These are phyloP conservation scores for Phytophthora sp. DNA, from an alignment of 352 stramenopile species.

Conservation along the genomic window DNA sequence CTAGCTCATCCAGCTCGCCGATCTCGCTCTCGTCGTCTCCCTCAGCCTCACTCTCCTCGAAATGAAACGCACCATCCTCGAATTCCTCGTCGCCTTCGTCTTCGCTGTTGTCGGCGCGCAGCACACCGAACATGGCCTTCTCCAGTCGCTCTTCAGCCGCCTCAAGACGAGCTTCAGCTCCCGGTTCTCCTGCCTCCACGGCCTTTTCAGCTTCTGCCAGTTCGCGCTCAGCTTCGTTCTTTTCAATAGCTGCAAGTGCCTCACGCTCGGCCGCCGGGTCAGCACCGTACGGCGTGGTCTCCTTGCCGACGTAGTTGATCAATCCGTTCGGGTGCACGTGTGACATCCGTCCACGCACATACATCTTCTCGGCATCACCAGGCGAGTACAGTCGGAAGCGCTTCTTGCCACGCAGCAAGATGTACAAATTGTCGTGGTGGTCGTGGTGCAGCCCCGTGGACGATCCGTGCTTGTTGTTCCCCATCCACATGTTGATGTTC, in stretches of 20 bases:
- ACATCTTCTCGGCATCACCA: constrained; percentile 90
- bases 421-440: constrained; percentile 99
- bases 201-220: constrained; percentile 63
- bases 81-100: constrained; percentile 56
- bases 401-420: constrained; percentile 94
- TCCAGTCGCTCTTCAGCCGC: constrained; percentile 69
- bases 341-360: constrained; percentile 84
- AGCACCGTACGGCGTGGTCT: constrained; percentile 81
- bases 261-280: constrained; percentile 64
- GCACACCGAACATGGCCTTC: constrained; percentile 74
- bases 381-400: constrained; percentile 95
- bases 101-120: constrained; percentile 67
- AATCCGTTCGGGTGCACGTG: constrained; percentile 94
- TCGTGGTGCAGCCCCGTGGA: constrained; percentile 97
- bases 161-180: constrained; percentile 54
- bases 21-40: constrained; percentile 51
- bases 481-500: constrained; percentile 98
- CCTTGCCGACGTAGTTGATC: constrained; percentile 95
- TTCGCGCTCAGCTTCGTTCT: constrained; percentile 66
- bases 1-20: constrained; percentile 59
- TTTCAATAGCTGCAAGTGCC: constrained; percentile 65
- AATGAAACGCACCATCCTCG: constrained; percentile 48
- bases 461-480: constrained; percentile 81
- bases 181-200: constrained; percentile 48
- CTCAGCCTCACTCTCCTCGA: constrained; percentile 70